Evolutionary conservation across 2,329 filamentous ascomycete species (phyloP).

Genomic region (Sporothrix pallida): DNA sequence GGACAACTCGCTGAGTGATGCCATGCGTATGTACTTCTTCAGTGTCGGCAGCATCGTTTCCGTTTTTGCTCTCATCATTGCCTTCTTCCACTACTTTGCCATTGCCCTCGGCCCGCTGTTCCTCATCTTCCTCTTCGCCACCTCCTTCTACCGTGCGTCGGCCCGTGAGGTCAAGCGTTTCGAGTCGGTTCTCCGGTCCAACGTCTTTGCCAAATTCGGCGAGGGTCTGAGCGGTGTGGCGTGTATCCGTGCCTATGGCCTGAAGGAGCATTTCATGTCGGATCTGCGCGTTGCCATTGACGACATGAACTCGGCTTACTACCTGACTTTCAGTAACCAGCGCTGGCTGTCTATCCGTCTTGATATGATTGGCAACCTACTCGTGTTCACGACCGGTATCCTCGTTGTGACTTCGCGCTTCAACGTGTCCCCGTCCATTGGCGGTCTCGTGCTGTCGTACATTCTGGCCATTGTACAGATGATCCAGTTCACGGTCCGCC

Average conservation of each 20-base stretch:
- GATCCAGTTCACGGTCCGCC: conserved; percentile 93
- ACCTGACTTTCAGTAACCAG: conserved; percentile 93
- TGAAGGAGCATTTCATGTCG: conserved; percentile 74
- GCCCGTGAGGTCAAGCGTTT: conserved; percentile 94
- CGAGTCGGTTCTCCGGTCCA: conserved; percentile 85
- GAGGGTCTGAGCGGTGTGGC: conserved; percentile 85
- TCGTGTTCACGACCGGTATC: conserved; percentile 88
- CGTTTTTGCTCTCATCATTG: conserved; percentile 88
- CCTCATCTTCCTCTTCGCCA: conserved; percentile 78
- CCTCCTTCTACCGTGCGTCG: conserved; percentile 87
- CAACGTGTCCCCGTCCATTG: conserved; percentile 80
- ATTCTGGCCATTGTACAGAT: conserved; percentile 92
- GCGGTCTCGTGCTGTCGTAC: conserved; percentile 88
- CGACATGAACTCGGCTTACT: conserved; percentile 93
- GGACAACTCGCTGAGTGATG: conserved; percentile 90
- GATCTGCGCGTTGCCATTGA: conserved; percentile 78
- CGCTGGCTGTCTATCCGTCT: conserved; percentile 88
- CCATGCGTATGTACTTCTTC: conserved; percentile 90
- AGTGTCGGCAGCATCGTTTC: conserved; percentile 81
- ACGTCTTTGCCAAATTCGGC: conserved; percentile 87
- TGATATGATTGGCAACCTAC: conserved; percentile 79
- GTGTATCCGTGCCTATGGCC: conserved; percentile 86
- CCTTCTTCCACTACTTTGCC: conserved; percentile 90
- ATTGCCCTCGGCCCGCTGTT: conserved; percentile 68
- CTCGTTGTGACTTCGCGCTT: conserved; percentile 92